These are phyloP conservation scores for Ramichloridium luteum DNA, from an alignment of 2,329 filamentous ascomycete species.

Conservation along the genomic window DNA sequence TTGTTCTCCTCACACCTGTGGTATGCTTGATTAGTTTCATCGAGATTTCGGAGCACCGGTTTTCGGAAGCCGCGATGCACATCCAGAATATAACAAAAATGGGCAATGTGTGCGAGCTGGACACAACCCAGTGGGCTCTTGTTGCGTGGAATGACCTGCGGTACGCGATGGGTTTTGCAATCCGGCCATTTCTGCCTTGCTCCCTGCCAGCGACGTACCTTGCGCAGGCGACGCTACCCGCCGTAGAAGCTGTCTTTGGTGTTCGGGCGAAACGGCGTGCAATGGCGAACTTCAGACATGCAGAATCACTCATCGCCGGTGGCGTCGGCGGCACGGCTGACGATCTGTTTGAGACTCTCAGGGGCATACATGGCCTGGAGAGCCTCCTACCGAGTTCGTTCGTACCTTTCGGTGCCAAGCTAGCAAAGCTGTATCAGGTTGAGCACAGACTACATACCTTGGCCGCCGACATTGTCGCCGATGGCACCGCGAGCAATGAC, in stretches of 20 bases:
- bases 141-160: conserved; percentile 1
- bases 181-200: not conserved
- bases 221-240: not conserved
- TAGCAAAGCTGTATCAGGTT: conserved; percentile 1
- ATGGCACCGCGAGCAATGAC: not conserved
- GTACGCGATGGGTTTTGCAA: not conserved
- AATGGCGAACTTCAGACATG: not conserved
- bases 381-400: not conserved
- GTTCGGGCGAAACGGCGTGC: not conserved
- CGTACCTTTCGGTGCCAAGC: not conserved
- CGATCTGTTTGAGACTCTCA: not conserved
- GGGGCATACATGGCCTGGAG: not conserved
- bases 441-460: conserved; percentile 1
- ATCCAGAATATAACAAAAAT: not conserved
- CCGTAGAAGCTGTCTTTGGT: not conserved
- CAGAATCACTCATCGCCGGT: not conserved
- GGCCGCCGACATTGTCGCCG: not conserved
- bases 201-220: conserved; percentile 1
- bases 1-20: conserved; percentile 1
- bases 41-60: not conserved
- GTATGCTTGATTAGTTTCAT: not conserved
- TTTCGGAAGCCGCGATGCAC: not conserved
- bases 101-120: not conserved
- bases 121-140: not conserved
- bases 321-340: not conserved